Percentiles rank a stretch among this genome's conserved stretches.
phyloP scores from a whole-genome alignment of 257 asterid species.

The Jaltomata sinuosa region DNA sequence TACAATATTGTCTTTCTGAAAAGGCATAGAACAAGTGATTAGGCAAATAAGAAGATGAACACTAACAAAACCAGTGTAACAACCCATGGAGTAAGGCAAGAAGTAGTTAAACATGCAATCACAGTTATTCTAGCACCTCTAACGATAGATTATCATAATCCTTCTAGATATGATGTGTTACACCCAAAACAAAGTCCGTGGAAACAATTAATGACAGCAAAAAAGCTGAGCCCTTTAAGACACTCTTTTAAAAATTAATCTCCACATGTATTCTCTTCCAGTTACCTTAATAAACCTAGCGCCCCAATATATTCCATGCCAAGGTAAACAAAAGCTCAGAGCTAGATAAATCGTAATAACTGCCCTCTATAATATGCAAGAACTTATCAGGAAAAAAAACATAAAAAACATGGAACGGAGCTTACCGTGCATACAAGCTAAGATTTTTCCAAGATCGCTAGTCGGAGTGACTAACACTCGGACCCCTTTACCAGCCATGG shows the following conservation, averaged over 20 bases:
- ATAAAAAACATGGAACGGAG: not conserved
- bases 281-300: not conserved
- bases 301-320: not conserved
- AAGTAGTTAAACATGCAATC: not conserved
- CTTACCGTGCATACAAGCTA: slow-evolving; percentile 98
- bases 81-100: not conserved
- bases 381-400: not conserved
- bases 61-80: not conserved
- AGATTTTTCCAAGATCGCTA: slow-evolving; percentile 97
- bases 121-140: not conserved
- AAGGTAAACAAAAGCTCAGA: not conserved
- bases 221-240: not conserved
- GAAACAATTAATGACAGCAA: not conserved
- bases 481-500: slow-evolving; percentile 97
- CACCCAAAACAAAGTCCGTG: not conserved
- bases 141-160: not conserved
- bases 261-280: not conserved
- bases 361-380: not conserved
- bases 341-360: not conserved
- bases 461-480: slow-evolving; percentile 95
- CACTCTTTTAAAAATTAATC: not conserved
- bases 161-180: not conserved
- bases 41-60: not conserved
- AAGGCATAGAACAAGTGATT: not conserved
- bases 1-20: not conserved